Evolutionary conservation across 805 yeast species (phyloP).

Genomic region (Candida boidinii): DNA sequence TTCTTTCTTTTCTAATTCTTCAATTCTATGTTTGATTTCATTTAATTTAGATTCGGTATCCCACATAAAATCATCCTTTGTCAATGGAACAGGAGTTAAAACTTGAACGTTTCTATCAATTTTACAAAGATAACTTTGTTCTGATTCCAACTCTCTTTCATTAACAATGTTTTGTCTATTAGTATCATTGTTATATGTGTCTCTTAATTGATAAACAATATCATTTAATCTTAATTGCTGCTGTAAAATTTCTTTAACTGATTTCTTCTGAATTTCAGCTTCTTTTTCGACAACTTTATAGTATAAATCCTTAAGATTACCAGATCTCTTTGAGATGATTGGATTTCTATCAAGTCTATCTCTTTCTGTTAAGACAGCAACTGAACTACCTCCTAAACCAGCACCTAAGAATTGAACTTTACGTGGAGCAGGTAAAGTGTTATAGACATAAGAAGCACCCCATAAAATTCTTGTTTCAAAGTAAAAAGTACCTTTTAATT

Average conservation of each 20-base stretch:
- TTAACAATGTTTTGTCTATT: slow-evolving; percentile 5
- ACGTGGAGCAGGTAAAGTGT: slow-evolving; percentile 20
- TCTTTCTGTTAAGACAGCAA: slow-evolving; percentile 19
- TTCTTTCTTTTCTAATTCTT: background rate
- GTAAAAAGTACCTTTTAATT: slow-evolving; percentile 8
- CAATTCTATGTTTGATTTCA: slow-evolving; percentile 6
- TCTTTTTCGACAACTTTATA: slow-evolving; percentile 11
- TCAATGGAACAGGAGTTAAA: slow-evolving; percentile 8
- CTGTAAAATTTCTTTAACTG: slow-evolving; percentile 7
- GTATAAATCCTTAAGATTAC: slow-evolving; percentile 8
- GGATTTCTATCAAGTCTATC: slow-evolving; percentile 6
- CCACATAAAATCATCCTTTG: slow-evolving; percentile 18
- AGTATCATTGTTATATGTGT: slow-evolving; percentile 6
- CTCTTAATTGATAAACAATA: slow-evolving; percentile 3
- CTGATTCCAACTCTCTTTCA: slow-evolving; percentile 12
- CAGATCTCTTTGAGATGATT: slow-evolving; percentile 2
- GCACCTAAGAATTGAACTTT: slow-evolving; percentile 25
- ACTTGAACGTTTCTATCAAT: slow-evolving; percentile 7
- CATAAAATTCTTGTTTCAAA: slow-evolving; percentile 17
- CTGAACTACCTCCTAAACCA: slow-evolving; percentile 13
- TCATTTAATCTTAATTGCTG: slow-evolving; percentile 13
- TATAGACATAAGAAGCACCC: slow-evolving; percentile 24
- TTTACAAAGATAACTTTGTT: slow-evolving; percentile 10
- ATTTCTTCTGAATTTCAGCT: slow-evolving; percentile 3
- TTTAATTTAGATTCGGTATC: slow-evolving; percentile 12